Base-by-base conservation (phyloP, 1,284 basidiomycete genomes). In the Sanghuangporus sanghuang region DNA sequence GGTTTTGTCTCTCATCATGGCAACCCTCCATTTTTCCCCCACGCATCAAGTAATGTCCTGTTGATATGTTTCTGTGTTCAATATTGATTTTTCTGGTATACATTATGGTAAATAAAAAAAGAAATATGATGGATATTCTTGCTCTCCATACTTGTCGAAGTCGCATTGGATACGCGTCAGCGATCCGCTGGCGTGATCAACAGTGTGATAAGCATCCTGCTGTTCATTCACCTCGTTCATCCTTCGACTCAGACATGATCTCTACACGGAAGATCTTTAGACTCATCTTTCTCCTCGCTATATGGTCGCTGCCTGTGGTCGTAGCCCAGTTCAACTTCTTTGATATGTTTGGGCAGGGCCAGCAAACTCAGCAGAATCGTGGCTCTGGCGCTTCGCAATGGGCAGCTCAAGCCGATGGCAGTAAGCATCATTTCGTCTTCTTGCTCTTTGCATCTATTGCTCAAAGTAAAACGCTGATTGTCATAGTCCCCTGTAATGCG, bases 321-420 rank as follows among this genome's bases (percentile, higher is more conserved):
- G 70, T 73, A 11, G 85, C 81, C 3, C 85, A 87, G 68, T 88
- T 88, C 70, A 72, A 74, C 48, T 87, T 87, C 74, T 89, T 88
- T 68, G 81, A 85, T 62, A 85, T 87, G 82, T 87, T 86, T 59
- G 76, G 76, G 7, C 71, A 74, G 59, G 63, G 65, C 23, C 79
- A 80, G 7, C 83, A 81, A 21, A 79, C 83, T 57, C 68, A 74
- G 50, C 80, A 84, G 39, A 80, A 78, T 62, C 77, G 75, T 23
- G 73, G 75, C 54, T 73, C 78, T 42, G 79, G 78, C 38, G 75
- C 78, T 40, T 79, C 80, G n/a, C 85, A 87, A 67, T 87, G 85
- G 82, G 79, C 81, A 49, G 75, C 82, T 14, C 83, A 86, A 66
- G 78, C 82, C 16, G 85, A 79, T 16, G 71, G 70, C 50, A 71